phyloP scores from a whole-genome alignment of 805 yeast genomes.

The Cyberlindnera bimundalis region DNA sequence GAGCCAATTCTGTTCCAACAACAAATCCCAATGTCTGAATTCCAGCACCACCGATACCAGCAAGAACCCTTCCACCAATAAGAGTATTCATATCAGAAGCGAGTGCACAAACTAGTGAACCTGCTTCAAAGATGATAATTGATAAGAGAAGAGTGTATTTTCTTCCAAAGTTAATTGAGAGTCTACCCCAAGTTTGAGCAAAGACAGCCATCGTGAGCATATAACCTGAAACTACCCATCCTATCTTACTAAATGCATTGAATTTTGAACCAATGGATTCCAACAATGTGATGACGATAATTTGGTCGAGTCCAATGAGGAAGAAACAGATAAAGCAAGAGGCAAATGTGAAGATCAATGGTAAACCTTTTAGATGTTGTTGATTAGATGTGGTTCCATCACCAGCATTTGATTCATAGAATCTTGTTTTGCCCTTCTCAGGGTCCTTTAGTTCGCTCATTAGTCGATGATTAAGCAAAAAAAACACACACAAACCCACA shows the following conservation, averaged over 20 bases:
- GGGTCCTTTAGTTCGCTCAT: no score
- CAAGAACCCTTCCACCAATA: conserved; percentile 67
- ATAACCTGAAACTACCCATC: conserved; percentile 59
- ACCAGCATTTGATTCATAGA: conserved; percentile 24
- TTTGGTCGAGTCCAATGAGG: conserved; percentile 45
- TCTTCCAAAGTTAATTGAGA: conserved; percentile 56
- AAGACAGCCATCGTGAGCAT: conserved; percentile 50
- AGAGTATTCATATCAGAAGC: conserved; percentile 54
- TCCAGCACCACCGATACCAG: conserved; percentile 76
- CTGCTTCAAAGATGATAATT: conserved; percentile 52
- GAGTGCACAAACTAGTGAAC: conserved; percentile 57
- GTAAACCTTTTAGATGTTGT: conserved; percentile 18
- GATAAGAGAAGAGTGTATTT: conserved; percentile 46
- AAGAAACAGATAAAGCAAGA: conserved; percentile 24
- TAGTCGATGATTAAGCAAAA: no score
- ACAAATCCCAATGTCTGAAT: conserved; percentile 55
- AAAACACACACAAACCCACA: no score
- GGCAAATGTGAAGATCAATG: conserved; percentile 14
- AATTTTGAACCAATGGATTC: conserved; percentile 49
- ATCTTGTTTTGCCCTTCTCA: no score
- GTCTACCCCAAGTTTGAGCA: conserved; percentile 54
- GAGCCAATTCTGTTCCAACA: conserved; percentile 48
- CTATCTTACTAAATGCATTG: conserved; percentile 45
- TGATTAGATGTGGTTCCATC: conserved; percentile 23
- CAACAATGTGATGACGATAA: conserved; percentile 52